Evolutionary conservation across 148 eudicot species (phyloP), one percentile per base, ranked within the genome.

Genomic region (Agrostemma githago): DNA sequence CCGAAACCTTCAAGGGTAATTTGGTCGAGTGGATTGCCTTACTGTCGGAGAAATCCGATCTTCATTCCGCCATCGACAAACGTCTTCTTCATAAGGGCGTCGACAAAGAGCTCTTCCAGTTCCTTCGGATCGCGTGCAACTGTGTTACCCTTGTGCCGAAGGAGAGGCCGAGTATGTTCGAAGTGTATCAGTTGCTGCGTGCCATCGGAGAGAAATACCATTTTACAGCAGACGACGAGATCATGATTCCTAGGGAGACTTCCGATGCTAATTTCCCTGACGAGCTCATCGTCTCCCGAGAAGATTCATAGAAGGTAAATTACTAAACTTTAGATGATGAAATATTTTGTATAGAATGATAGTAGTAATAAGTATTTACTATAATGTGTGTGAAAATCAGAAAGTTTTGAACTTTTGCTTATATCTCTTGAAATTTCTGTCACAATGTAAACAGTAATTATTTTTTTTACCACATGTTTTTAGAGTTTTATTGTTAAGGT

Each of bases 101-200:
- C 26, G 88, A 85, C 14, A 62, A 77, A 2, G 88, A 85, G 78
- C 81, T 85, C 16, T 38, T 68, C 54, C 88, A 83, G 61, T 83
- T 81, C 66, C 66, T 83, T 12, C 83, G 44, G 58, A 73, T 85
- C 42, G 88, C 86, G 42, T 74, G 81, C 60, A 83, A 79, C 14
- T 85, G 86, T 72, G 86, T 83, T n/a, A 69, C 79, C 14, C 57
- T 60, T 34, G 64, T 11, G 40, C 80, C 84, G 8, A 85, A 83
- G 63, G 86, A 85, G 74, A 79, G 88, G 60, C 86, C 88, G 48
- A 79, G 84, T 46, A 85, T 85, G 88, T 83, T 85, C 77, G 88
- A 85, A 77, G 86, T 85, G 46, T 79, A 81, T 51, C 86, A 85
- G 42, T 69, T 85, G n/a, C 64, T 85, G 17, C 56, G 81, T 76